These are phyloP conservation scores for Phytopythium delawarense DNA, from an alignment of 352 stramenopile species.

Conservation along the genomic window DNA sequence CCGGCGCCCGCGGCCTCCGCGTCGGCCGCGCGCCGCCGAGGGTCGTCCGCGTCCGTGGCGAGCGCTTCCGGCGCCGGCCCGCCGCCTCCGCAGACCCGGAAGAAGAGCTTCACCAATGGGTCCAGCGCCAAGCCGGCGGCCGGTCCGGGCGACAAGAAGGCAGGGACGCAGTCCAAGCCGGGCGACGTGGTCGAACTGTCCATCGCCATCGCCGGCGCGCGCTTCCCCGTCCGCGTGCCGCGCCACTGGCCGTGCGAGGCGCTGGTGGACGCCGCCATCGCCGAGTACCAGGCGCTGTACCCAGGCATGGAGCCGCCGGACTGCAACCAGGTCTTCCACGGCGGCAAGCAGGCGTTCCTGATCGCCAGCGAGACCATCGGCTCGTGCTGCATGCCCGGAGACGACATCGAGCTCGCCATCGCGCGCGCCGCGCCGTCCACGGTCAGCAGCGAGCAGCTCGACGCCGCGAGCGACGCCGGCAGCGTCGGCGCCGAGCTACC, in stretches of 20 bases:
- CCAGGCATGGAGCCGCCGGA: constrained; percentile 66
- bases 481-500: constrained; percentile 17
- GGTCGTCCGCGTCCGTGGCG: neutral
- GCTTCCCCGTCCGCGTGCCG: constrained; percentile 53
- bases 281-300: constrained; percentile 56
- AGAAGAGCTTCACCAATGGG: neutral
- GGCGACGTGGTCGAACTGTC: constrained; percentile 34
- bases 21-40: neutral
- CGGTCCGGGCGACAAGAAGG: neutral
- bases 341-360: constrained; percentile 48
- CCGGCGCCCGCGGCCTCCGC: constrained; percentile 3
- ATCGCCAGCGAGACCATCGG: constrained; percentile 42
- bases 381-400: constrained; percentile 41
- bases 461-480: constrained; percentile 10
- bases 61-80: neutral
- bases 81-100: neutral
- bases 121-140: neutral
- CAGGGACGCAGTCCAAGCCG: neutral
- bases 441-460: constrained; percentile 22
- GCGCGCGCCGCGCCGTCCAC: constrained; percentile 14
- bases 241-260: constrained; percentile 64
- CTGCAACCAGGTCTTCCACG: constrained; percentile 72
- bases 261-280: constrained; percentile 55
- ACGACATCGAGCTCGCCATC: constrained; percentile 65
- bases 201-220: constrained; percentile 41